phyloP scores from a whole-genome alignment of 1,284 basidiomycete genomes.

The Malassezia caprae region DNA sequence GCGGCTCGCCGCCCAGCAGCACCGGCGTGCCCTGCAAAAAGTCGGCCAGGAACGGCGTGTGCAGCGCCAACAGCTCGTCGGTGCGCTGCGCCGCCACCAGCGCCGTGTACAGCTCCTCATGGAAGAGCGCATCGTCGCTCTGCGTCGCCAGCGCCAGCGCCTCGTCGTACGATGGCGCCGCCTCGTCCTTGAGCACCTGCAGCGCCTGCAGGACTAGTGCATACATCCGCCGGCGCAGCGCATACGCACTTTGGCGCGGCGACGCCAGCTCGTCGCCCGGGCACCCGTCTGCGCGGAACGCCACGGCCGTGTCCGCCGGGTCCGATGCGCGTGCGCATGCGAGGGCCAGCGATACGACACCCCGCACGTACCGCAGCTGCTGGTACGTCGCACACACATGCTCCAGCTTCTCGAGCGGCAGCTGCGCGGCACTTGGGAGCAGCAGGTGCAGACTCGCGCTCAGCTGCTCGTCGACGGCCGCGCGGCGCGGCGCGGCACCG shows the following conservation, averaged over 20 bases:
- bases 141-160: conserved; percentile 56
- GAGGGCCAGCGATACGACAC: conserved; percentile 76
- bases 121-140: conserved; percentile 82
- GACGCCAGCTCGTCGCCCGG: conserved; percentile 58
- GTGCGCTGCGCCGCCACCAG: conserved; percentile 66
- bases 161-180: conserved; percentile 26
- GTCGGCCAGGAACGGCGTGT: conserved; percentile 71
- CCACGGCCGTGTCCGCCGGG: conserved; percentile 54
- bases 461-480: conserved; percentile 17
- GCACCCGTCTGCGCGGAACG: conserved; percentile 56
- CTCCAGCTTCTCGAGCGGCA: conserved; percentile 72
- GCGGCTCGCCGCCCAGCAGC: conserved; percentile 53
- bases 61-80: conserved; percentile 63
- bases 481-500: neutral
- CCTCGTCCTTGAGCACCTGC: conserved; percentile 58
- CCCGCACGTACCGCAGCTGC: conserved; percentile 68
- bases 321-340: conserved; percentile 74
- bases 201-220: conserved; percentile 58
- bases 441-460: conserved; percentile 56
- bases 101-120: conserved; percentile 90
- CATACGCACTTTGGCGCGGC: conserved; percentile 53
- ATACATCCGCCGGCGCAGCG: conserved; percentile 59
- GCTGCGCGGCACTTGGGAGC: conserved; percentile 69
- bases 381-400: conserved; percentile 80
- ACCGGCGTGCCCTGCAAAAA: conserved; percentile 74